Base-by-base conservation (phyloP, 768 basidiomycete species). In the Boletales sp. region DNA sequence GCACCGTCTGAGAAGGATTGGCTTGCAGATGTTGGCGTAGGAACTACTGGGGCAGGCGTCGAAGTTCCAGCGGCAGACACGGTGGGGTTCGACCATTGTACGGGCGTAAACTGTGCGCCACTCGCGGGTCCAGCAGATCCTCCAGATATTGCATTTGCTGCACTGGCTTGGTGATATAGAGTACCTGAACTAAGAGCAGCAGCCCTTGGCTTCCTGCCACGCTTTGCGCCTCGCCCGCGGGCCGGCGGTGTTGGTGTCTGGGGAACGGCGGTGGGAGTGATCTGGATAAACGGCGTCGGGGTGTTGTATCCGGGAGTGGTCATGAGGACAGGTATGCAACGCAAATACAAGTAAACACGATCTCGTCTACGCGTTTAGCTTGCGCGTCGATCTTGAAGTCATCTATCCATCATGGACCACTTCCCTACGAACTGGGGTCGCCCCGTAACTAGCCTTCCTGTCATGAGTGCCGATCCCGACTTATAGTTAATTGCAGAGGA, bases 401-500 rank as follows among this genome's bases (percentile, higher is more conserved):
- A n/a, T 35, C 36, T 38, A n/a, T 15, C 40, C 37, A 49, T 38
- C 53, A 89, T 90, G 88, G 87, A 90, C 65, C 89, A 90, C 67
- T 87, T 87, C 69, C 86, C 89, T 32, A 83, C 82, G 31, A 87
- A 84, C 74, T 90, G 88, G 88, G 89, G 88, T 32, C 76, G 84
- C 40, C 87, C 86, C 42, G 87, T 87, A 64, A 59, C 86, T 69
- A 27, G 17, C 12, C 15, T 0, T 4, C 8, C 15, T 8, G 5
- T 30, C 7, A 3, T 9, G 1, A 2, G 9, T 12, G 3, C 5
- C 5, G 21, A 31, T 35, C 24, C 42, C 59, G 5, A 43, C 12
- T 2, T 29, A 24, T 11, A 2, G 7, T 30, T 18, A n/a, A 8
- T 39, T 19, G 31, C 53, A 91, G 90, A 74, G 86, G 61, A 83